phyloP scores from a whole-genome alignment of 1,139 yeast species.

The Hanseniaspora gamundiae region DNA sequence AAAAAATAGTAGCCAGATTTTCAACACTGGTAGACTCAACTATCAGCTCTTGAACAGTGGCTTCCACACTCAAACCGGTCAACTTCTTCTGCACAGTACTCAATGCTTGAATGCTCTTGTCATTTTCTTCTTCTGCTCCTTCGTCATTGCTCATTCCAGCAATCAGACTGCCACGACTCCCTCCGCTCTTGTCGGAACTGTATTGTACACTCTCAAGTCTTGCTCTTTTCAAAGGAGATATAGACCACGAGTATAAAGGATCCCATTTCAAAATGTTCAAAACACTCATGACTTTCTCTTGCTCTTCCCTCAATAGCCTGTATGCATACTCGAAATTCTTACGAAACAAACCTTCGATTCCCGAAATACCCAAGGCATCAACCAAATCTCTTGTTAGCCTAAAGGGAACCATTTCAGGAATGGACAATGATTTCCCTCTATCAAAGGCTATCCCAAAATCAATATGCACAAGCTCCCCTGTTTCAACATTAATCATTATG shows the following conservation, averaged over 20 bases:
- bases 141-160: not conserved
- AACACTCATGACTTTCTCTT: conserved; percentile 64
- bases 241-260: conserved; percentile 84
- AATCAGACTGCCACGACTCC: not conserved
- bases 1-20: conserved; percentile 63
- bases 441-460: conserved; percentile 96
- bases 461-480: conserved; percentile 92
- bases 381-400: conserved; percentile 81
- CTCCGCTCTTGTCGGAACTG: not conserved
- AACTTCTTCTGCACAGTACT: conserved; percentile 63
- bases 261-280: conserved; percentile 83
- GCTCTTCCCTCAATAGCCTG: conserved; percentile 51
- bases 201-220: conserved; percentile 33
- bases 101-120: conserved; percentile 63
- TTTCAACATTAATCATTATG: conserved; percentile 58
- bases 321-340: conserved; percentile 66
- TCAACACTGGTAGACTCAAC: conserved; percentile 59
- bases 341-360: conserved; percentile 64
- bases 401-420: conserved; percentile 93
- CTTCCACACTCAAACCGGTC: conserved; percentile 65
- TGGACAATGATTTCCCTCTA: conserved; percentile 68
- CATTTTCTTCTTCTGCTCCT: conserved; percentile 29
- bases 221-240: conserved; percentile 55
- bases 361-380: conserved; percentile 84
- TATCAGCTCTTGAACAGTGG: conserved; percentile 69